A percentile compares a stretch with the other conserved stretches of the same genome.
Conservation (phyloP, 805 yeast species). For the Candida pseudoglaebosa region DNA sequence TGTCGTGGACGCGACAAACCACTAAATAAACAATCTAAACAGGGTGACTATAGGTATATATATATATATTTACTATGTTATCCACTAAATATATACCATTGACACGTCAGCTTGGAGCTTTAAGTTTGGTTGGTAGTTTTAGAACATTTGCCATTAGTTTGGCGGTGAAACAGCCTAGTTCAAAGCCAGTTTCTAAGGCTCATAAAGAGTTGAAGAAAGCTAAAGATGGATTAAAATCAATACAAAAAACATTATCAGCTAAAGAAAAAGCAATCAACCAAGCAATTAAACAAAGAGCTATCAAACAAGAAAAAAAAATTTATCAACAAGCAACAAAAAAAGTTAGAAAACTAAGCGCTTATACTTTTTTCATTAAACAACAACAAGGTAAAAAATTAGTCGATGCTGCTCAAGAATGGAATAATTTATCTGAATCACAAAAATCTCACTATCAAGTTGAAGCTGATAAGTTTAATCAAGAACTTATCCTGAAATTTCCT, state of each 20-base stretch:
- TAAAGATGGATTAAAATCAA: constrained; percentile 6
- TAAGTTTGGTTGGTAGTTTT: neutral
- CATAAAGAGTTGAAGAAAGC: neutral
- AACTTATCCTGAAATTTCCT: constrained; percentile 17
- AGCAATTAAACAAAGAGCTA: constrained; percentile 7
- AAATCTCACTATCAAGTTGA: constrained; percentile 20
- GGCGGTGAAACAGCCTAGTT: constrained; percentile 10
- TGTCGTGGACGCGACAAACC: neutral
- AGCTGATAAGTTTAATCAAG: constrained; percentile 28
- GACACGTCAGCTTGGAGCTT: neutral
- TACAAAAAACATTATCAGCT: constrained; percentile 7
- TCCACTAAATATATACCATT: neutral
- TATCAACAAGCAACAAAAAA: constrained; percentile 21
- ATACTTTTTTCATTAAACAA: constrained; percentile 5
- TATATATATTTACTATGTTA: neutral
- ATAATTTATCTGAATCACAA: constrained; percentile 22
- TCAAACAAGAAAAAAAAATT: constrained; percentile 12
- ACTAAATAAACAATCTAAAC: too few species aligned
- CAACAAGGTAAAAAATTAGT: constrained; percentile 11
- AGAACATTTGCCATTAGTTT: constrained; percentile 3
- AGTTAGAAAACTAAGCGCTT: constrained; percentile 12
- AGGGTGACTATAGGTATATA: too few species aligned
- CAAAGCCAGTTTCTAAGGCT: neutral
- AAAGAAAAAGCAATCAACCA: constrained; percentile 7
- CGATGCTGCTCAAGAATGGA: constrained; percentile 22